A percentile compares a stretch with the other conserved stretches of the same genome.
These are phyloP conservation scores for Wallacemonas collosoma DNA, from an alignment of 208 protist species.

Conservation along the genomic window DNA sequence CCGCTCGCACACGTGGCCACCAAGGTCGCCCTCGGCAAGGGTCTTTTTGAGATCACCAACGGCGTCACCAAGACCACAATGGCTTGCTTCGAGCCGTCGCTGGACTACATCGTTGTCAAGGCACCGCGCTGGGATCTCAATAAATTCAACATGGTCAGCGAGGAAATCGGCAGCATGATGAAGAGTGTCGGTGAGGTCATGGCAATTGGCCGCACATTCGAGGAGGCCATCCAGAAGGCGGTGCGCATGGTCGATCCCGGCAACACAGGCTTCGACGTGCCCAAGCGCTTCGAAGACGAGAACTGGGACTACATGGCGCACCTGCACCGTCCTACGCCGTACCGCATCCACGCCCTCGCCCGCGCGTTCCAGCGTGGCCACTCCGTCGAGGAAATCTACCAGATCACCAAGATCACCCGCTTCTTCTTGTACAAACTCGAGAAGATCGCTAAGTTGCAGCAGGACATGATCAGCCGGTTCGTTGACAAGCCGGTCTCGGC, in stretches of 20 bases:
- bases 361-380: slow-evolving; percentile 78
- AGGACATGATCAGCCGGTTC: slow-evolving; percentile 37
- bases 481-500: slow-evolving; percentile 27
- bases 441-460: slow-evolving; percentile 74
- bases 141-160: slow-evolving; percentile 96
- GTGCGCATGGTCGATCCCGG: slow-evolving; percentile 95
- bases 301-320: slow-evolving; percentile 86
- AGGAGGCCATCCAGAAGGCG: slow-evolving; percentile 98
- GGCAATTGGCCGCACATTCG: slow-evolving; percentile 98
- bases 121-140: slow-evolving; percentile 95
- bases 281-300: slow-evolving; percentile 44
- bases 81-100: slow-evolving; percentile 97
- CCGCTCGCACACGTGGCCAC: slow-evolving; percentile 98
- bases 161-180: slow-evolving; percentile 95
- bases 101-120: slow-evolving; percentile 98
- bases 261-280: slow-evolving; percentile 87
- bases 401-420: slow-evolving; percentile 94
- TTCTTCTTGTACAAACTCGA: slow-evolving; percentile 98
- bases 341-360: slow-evolving; percentile 87
- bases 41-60: slow-evolving; percentile 93
- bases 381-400: slow-evolving; percentile 90
- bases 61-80: slow-evolving; percentile 94
- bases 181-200: slow-evolving; percentile 98
- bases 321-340: slow-evolving; percentile 72
- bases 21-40: slow-evolving; percentile 96